phyloP scores from a whole-genome alignment of 2,329 filamentous ascomycete genomes.

The Lecanoromycetidae sp. region DNA sequence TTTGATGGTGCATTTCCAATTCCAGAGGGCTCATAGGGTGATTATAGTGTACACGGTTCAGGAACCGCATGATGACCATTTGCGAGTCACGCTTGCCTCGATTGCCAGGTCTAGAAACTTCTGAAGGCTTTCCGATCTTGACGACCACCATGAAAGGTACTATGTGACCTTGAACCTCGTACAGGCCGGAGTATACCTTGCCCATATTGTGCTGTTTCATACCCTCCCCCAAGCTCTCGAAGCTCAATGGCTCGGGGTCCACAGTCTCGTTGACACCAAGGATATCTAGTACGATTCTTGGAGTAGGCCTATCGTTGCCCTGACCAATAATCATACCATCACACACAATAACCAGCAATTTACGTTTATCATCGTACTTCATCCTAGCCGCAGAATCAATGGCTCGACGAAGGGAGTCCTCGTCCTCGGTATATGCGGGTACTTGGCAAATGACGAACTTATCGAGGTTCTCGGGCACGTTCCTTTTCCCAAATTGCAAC shows the following conservation, averaged over 20 bases:
- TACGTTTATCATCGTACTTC: conserved; percentile 97
- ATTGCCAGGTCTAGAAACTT: conserved; percentile 66
- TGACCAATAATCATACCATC: conserved; percentile 99
- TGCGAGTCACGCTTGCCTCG: conserved; percentile 98
- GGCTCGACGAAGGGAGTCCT: conserved; percentile 89
- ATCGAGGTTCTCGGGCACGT: conserved; percentile 85
- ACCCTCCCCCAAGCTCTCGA: conserved; percentile 90
- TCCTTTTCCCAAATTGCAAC: conserved; percentile 84
- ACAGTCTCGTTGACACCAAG: conserved; percentile 86
- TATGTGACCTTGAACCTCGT: conserved; percentile 95
- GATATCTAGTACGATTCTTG: conserved; percentile 92
- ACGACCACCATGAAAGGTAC: conserved; percentile 94
- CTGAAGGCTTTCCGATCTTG: conserved; percentile 82
- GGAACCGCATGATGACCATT: conserved; percentile 96
- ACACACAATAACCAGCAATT: conserved; percentile 81
- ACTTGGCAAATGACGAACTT: conserved; percentile 98
- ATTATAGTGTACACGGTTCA: conserved; percentile 98
- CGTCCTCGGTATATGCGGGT: conserved; percentile 94
- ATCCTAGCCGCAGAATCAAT: conserved; percentile 93
- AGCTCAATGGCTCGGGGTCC: conserved; percentile 90
- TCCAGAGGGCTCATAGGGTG: conserved; percentile 90
- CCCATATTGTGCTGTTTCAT: conserved; percentile 99
- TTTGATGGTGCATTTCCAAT: conserved; percentile 96
- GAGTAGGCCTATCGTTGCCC: conserved; percentile 91
- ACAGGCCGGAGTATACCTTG: conserved; percentile 94